A percentile compares a stretch with the other conserved stretches of the same genome.
These are phyloP conservation scores for Gomphus bonarii DNA, from an alignment of 1,284 basidiomycete species.

Conservation along the genomic window DNA sequence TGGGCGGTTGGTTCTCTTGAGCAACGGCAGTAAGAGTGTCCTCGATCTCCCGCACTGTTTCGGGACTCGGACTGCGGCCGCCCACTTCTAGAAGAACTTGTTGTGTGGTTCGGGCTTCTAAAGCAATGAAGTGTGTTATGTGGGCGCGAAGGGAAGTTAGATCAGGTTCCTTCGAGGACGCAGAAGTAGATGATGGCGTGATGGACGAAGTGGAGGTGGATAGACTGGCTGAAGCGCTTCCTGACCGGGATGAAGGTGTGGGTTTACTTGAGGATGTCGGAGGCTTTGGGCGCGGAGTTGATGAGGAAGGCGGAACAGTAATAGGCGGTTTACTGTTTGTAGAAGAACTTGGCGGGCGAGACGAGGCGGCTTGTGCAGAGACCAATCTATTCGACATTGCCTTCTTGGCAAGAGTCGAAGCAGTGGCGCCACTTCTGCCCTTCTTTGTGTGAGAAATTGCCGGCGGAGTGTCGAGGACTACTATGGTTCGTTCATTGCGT, in stretches of 20 bases:
- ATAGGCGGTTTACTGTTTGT: background rate
- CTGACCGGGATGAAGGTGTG: background rate
- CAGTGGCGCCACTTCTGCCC: slow-evolving; percentile 22
- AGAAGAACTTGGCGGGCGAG: background rate
- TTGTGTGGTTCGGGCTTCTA: slow-evolving; percentile 33
- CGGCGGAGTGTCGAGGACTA: slow-evolving; percentile 36
- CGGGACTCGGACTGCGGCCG: slow-evolving; percentile 21
- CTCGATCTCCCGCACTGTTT: slow-evolving; percentile 21
- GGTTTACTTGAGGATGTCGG: background rate
- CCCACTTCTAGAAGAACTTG: slow-evolving; percentile 32
- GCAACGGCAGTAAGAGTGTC: slow-evolving; percentile 25
- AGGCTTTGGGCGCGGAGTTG: slow-evolving; percentile 10
- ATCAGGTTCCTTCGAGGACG: slow-evolving; percentile 16
- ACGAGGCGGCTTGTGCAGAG: slow-evolving; percentile 5
- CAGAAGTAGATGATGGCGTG: slow-evolving; percentile 9
- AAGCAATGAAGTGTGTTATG: slow-evolving; percentile 46
- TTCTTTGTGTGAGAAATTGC: slow-evolving; percentile 19
- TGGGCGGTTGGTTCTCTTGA: slow-evolving; percentile 21
- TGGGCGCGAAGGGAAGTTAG: slow-evolving; percentile 28
- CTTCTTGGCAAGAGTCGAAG: slow-evolving; percentile 14
- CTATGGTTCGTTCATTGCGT: slow-evolving; percentile 40
- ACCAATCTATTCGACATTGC: slow-evolving; percentile 12
- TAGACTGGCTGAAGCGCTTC: background rate
- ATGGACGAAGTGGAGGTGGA: slow-evolving; percentile 12
- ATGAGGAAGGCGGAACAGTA: background rate